Evolutionary conservation across 805 yeast species (phyloP), one percentile per base, ranked within the genome.

Genomic region (Saturnispora sanitii): DNA sequence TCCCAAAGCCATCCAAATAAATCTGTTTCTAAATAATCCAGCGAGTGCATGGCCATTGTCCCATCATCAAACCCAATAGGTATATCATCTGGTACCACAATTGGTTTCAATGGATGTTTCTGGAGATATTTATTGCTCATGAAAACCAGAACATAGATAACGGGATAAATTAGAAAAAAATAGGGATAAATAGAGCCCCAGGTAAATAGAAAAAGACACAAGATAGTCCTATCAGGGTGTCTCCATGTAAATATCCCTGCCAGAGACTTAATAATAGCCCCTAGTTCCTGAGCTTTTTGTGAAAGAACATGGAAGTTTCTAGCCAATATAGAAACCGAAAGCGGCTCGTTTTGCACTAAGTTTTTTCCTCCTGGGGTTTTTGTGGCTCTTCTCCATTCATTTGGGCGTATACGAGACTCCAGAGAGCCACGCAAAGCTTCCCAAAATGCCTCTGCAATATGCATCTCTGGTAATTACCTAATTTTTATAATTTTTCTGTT

Each of bases 131-230:
- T 84, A 0, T 94, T 90, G 1, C 81, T 62, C 64, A 87, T 68
- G 3, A 80, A 62, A 1, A 76, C 78, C 41, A 70, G 64, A 23
- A 81, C 49, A 3, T 83, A 35, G 37, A 65, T 67, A 2, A 80
- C 49, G 0, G 96, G 96, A 25, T 78, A 65, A 1, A 77, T 67
- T 29, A 82, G 57, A 11, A 84, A 62, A 37, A 82, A 58, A 54
- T 77, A 77, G 0, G 95, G 95, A 62, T 82, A 72, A 27, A 79
- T 57, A 50, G 92, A 82, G 1, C 79, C 62, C 45, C 76, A 67
- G 0, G 95, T 79, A 48, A 81, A 78, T 1, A 76, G 46, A 4
- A 79, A 62, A 40, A 85, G 58, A 18, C 65, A 55, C 1, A 80
- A 65, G 4, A 87, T 47, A 0, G 96, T 87, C 45, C 75, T 70